A percentile compares a stretch with the other conserved stretches of the same genome.
phyloP scores from a whole-genome alignment of 805 yeast species.

The Metschnikowia colocasiae region DNA sequence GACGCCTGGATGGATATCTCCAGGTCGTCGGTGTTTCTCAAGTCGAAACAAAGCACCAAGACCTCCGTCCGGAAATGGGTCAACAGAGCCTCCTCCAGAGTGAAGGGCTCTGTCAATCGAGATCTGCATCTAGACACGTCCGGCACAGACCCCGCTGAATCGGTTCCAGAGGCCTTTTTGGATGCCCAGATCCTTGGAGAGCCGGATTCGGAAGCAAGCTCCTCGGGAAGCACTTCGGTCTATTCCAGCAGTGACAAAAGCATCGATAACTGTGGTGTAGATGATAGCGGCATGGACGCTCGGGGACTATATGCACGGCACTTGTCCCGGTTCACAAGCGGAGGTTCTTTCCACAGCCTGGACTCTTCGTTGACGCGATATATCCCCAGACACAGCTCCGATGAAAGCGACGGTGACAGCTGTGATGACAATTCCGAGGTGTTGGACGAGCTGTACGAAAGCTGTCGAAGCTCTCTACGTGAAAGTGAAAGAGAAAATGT shows the following conservation, averaged over 20 bases:
- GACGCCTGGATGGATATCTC: constrained; percentile 43
- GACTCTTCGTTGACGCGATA: not conserved
- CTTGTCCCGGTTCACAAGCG: not conserved
- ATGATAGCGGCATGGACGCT: no score
- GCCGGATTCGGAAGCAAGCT: no score
- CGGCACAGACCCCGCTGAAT: not conserved
- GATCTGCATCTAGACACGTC: not conserved
- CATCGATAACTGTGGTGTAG: no score
- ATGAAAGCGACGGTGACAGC: not conserved
- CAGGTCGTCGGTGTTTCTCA: not conserved
- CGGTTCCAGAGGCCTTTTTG: not conserved
- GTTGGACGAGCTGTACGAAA: not conserved
- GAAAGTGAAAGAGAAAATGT: no score
- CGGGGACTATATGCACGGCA: not conserved
- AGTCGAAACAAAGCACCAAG: not conserved
- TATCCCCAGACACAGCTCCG: not conserved
- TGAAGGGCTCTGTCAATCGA: not conserved
- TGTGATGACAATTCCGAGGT: no score
- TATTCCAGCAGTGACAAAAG: not conserved
- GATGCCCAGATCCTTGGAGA: not conserved
- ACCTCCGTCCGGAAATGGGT: constrained; percentile 6
- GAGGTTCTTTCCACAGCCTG: not conserved
- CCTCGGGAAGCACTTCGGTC: not conserved
- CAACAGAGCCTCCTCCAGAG: constrained; percentile 4
- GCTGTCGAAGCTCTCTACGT: not conserved